These are phyloP conservation scores for Ganoderma lingzhi DNA, from an alignment of 1,284 basidiomycete species.

Conservation along the genomic window DNA sequence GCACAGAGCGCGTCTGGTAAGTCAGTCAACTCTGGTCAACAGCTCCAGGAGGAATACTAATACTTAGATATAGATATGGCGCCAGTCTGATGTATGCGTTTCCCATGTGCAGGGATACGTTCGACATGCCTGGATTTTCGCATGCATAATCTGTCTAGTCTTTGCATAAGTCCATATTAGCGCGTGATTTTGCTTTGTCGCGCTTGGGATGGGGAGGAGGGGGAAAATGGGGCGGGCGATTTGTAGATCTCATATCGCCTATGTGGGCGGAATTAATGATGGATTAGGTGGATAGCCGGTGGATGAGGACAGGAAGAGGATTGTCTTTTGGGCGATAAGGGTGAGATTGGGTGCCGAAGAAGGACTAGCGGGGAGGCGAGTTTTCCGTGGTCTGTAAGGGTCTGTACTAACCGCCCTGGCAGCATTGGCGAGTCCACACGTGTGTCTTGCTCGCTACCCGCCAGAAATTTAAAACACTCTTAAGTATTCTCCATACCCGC, in stretches of 20 bases:
- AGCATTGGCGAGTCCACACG: conserved; percentile 14
- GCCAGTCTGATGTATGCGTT: not conserved
- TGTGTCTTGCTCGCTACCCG: conserved; percentile 18
- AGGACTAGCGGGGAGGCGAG: conserved; percentile 3
- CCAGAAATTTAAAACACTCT: not conserved
- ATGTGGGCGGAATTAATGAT: conserved; percentile 6
- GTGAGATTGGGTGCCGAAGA: conserved; percentile 7
- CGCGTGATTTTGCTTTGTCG: not conserved
- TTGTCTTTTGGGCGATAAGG: conserved; percentile 11
- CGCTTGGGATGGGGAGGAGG: not conserved
- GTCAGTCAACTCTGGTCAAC: not conserved
- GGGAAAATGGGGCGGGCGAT: not conserved
- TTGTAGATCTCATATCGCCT: conserved; percentile 2
- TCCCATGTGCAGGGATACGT: not conserved
- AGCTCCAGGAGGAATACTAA: not conserved
- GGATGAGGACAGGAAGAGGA: not conserved
- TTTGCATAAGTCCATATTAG: not conserved
- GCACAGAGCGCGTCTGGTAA: not conserved
- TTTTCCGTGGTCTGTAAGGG: not conserved
- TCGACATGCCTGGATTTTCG: not conserved
- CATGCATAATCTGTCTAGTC: not conserved
- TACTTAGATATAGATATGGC: too few relatives aligned
- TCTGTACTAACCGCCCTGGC: not conserved
- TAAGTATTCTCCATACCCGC: conserved; percentile 13
- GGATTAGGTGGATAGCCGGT: not conserved